A percentile compares a stretch with the other conserved stretches of the same genome.
These are phyloP conservation scores for Xerocomus brunneocitrinus DNA, from an alignment of 768 basidiomycete genomes.

Conservation along the genomic window DNA sequence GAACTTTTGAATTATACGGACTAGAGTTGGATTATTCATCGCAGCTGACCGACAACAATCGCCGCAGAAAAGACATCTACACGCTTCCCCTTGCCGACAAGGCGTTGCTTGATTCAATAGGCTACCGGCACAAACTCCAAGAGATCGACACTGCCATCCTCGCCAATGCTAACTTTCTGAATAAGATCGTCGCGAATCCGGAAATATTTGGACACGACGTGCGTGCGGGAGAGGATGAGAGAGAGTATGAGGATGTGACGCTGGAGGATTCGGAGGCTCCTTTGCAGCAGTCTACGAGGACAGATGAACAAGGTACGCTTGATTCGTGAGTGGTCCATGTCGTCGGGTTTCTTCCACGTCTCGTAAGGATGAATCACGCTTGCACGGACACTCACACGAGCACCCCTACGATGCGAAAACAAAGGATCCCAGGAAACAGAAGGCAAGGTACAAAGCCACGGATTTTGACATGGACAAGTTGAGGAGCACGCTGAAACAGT, in stretches of 20 bases:
- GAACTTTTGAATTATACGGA: not conserved
- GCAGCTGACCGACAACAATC: slow-evolving; percentile 56
- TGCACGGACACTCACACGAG: slow-evolving; percentile 29
- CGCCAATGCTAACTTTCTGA: slow-evolving; percentile 74
- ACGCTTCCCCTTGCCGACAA: slow-evolving; percentile 66
- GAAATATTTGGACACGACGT: slow-evolving; percentile 70
- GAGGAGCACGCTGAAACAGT: slow-evolving; percentile 86
- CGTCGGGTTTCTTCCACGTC: slow-evolving; percentile 6
- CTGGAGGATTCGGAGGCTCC: slow-evolving; percentile 11
- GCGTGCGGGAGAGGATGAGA: slow-evolving; percentile 11
- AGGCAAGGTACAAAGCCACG: slow-evolving; percentile 42
- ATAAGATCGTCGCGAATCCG: slow-evolving; percentile 68
- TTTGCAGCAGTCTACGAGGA: not conserved
- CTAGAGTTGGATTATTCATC: not conserved
- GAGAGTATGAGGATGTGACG: slow-evolving; percentile 11
- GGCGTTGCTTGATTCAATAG: slow-evolving; percentile 58
- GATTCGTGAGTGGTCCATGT: slow-evolving; percentile 19
- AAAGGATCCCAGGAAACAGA: slow-evolving; percentile 13
- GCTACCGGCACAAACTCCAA: slow-evolving; percentile 75
- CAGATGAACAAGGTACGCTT: slow-evolving; percentile 14
- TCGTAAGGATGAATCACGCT: slow-evolving; percentile 18
- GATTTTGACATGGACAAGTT: slow-evolving; percentile 89
- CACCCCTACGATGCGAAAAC: slow-evolving; percentile 26
- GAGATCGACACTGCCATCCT: slow-evolving; percentile 78
- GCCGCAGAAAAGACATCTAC: slow-evolving; percentile 74